A percentile compares a stretch with the other conserved stretches of the same genome.
Conservation (phyloP, 352 stramenopile genomes). For the Pythium rishiriense region DNA sequence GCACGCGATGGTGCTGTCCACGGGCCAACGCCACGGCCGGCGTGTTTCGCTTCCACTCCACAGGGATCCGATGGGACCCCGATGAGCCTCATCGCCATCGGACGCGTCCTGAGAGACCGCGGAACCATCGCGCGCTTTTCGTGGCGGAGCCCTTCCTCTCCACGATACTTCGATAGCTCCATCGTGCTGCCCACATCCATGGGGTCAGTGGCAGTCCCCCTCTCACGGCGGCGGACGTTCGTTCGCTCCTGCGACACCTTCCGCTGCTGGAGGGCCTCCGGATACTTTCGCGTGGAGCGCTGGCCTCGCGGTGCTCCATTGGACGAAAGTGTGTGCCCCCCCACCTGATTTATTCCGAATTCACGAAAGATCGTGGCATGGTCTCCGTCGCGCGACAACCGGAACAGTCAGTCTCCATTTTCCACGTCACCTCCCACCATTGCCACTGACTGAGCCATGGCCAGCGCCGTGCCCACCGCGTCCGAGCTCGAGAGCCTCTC, state of each 20-base stretch:
- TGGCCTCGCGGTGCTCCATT: conserved; percentile 3
- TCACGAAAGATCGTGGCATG: conserved; percentile 1
- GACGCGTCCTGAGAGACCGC: too few species aligned
- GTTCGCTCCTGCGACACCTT: not conserved
- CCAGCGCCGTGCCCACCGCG: conserved; percentile 44
- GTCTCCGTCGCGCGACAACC: not conserved
- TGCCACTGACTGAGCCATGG: conserved; percentile 28
- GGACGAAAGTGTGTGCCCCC: not conserved
- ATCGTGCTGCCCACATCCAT: too few species aligned
- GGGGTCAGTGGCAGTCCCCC: too few species aligned
- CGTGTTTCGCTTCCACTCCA: too few species aligned
- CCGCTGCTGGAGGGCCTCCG: not conserved
- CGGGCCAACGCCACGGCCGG: too few species aligned
- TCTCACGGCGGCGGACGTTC: too few species aligned
- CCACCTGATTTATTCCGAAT: conserved; percentile 20
- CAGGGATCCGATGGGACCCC: too few species aligned
- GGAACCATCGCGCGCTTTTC: too few species aligned
- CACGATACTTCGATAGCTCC: too few species aligned
- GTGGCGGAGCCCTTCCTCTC: too few species aligned
- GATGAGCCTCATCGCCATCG: too few species aligned
- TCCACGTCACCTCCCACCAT: not conserved
- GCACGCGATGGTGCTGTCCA: too few species aligned
- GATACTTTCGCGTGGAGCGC: not conserved
- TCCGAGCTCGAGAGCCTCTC: conserved; percentile 54
- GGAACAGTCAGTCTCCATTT: not conserved